These are phyloP conservation scores for Pleurotus giganteus DNA, from an alignment of 768 basidiomycete species.

Conservation along the genomic window DNA sequence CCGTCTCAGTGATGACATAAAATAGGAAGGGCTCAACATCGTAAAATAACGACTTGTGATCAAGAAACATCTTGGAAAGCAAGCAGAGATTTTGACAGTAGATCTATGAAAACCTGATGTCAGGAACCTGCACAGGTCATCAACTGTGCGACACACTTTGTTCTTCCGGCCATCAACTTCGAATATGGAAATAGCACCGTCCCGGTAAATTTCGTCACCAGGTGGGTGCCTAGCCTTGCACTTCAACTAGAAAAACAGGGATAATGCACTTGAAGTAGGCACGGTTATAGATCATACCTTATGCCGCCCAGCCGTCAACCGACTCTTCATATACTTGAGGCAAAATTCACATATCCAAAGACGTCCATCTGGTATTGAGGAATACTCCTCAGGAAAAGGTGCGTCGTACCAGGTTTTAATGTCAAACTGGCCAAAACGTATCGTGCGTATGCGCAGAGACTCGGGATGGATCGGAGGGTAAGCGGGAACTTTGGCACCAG, in stretches of 20 bases:
- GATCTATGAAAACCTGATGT: conserved; percentile 51
- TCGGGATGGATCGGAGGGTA: conserved; percentile 24
- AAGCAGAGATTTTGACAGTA: conserved; percentile 99
- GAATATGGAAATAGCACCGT: conserved; percentile 85
- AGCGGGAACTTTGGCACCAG: conserved; percentile 28
- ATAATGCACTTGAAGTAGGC: background rate
- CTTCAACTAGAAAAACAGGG: conserved; percentile 61
- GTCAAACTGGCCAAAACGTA: conserved; percentile 88
- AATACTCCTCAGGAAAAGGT: conserved; percentile 97
- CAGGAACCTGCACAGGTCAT: background rate
- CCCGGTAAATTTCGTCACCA: conserved; percentile 97
- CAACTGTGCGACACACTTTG: conserved; percentile 53
- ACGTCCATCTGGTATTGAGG: conserved; percentile 84
- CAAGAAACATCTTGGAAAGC: conserved; percentile 97
- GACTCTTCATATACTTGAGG: conserved; percentile 95
- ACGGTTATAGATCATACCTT: conserved; percentile 49
- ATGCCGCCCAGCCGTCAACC: conserved; percentile 83
- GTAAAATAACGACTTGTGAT: conserved; percentile 98
- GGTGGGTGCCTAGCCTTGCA: conserved; percentile 95
- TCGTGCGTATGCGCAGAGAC: conserved; percentile 74
- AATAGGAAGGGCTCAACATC: conserved; percentile 99
- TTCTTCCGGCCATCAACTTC: conserved; percentile 98
- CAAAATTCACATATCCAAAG: conserved; percentile 99
- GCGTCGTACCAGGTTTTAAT: conserved; percentile 99
- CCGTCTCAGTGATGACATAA: conserved; percentile 93